These are phyloP conservation scores for Tanacetum coccineum DNA, from an alignment of 129 eudicot species.

Conservation along the genomic window DNA sequence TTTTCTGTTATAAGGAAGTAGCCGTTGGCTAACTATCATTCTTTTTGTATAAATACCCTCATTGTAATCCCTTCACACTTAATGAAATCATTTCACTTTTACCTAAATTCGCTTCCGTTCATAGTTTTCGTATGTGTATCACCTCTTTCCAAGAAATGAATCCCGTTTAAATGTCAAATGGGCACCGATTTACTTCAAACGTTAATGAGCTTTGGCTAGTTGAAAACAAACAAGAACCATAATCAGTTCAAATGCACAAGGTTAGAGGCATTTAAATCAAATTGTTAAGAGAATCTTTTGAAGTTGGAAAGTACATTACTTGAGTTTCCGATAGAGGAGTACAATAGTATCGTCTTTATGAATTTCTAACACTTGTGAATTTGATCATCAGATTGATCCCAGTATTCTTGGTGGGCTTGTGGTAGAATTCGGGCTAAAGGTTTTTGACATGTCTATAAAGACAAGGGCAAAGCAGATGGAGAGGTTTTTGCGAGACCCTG, in stretches of 20 bases:
- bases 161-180: too few species aligned
- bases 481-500: conserved; percentile 80
- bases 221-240: not conserved
- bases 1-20: too few species aligned
- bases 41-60: too few species aligned
- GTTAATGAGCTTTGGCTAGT: too few species aligned
- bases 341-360: not conserved
- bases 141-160: too few species aligned
- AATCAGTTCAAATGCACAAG: not conserved
- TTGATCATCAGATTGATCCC: conserved; percentile 60
- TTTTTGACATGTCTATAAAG: conserved; percentile 82
- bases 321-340: not conserved
- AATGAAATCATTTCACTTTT: too few species aligned
- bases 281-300: not conserved
- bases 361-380: conserved; percentile 9
- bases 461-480: conserved; percentile 92
- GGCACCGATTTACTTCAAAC: too few species aligned
- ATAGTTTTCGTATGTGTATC: too few species aligned
- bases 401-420: conserved; percentile 88
- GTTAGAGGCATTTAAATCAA: not conserved
- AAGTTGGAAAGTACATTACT: not conserved
- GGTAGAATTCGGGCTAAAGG: conserved; percentile 77
- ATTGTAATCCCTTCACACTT: too few species aligned
- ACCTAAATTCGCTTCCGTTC: too few species aligned
- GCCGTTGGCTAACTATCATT: too few species aligned